phyloP scores from a whole-genome alignment of 495 filamentous ascomycete species.

The Entonaema liquescens region DNA sequence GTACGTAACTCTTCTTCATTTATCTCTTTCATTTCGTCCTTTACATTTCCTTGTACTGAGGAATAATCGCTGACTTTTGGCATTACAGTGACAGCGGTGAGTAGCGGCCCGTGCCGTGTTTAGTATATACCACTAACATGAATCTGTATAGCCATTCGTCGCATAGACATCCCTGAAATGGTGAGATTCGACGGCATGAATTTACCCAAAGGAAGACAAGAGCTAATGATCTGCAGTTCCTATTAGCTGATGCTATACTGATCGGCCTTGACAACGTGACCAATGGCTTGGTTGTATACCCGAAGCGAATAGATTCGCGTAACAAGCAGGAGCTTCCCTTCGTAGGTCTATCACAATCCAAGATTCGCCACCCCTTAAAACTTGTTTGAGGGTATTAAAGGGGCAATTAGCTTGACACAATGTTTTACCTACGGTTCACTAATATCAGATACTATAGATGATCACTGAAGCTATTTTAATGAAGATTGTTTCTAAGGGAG shows the following conservation, averaged over 20 bases:
- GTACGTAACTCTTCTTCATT: neutral
- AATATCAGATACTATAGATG: conserved; percentile 26
- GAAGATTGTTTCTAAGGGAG: conserved; percentile 78
- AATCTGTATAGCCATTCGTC: conserved; percentile 21
- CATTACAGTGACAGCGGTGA: conserved; percentile 43
- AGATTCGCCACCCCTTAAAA: neutral
- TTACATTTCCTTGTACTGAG: neutral
- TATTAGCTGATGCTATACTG: conserved; percentile 83
- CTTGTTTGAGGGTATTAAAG: neutral
- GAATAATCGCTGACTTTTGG: neutral
- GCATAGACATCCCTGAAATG: conserved; percentile 75
- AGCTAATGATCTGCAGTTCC: conserved; percentile 56
- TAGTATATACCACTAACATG: conserved; percentile 6
- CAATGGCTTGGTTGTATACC: conserved; percentile 86
- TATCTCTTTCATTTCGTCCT: neutral
- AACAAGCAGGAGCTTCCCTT: conserved; percentile 56
- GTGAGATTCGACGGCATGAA: neutral
- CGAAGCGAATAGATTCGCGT: conserved; percentile 72
- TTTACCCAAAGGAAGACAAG: too few species aligned
- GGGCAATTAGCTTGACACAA: neutral
- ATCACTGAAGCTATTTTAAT: conserved; percentile 73
- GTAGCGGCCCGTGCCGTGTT: neutral
- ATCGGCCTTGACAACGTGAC: conserved; percentile 84
- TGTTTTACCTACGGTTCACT: neutral
- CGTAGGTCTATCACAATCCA: conserved; percentile 6